These are phyloP conservation scores for Kentomonas sorsogonicus DNA, from an alignment of 208 protist genomes.

Conservation along the genomic window DNA sequence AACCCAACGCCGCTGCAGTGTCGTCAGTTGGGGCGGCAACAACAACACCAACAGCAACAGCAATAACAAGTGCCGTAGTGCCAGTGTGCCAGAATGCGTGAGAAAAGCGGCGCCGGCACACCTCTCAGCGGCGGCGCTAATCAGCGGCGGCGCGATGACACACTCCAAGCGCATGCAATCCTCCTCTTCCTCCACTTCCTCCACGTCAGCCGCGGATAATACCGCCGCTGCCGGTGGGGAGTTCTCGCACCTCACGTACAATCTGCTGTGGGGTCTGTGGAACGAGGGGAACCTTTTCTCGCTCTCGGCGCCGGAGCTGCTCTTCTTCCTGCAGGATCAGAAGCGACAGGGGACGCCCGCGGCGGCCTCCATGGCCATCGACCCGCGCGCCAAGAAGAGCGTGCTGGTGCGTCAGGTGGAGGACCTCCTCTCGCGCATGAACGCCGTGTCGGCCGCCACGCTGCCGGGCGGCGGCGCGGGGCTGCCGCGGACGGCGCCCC, in stretches of 20 bases:
- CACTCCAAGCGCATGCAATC: too few species aligned
- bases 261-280: constrained; percentile 86
- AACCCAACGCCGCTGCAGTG: too few species aligned
- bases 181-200: neutral
- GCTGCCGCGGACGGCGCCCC: neutral
- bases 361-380: constrained; percentile 2
- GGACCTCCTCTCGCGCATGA: constrained; percentile 75
- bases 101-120: too few species aligned
- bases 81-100: too few species aligned
- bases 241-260: constrained; percentile 68
- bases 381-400: constrained; percentile 64
- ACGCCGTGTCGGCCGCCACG: too few species aligned
- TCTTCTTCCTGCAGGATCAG: constrained; percentile 61
- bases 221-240: constrained; percentile 14
- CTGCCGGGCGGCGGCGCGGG: neutral
- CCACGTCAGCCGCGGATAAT: neutral
- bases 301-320: constrained; percentile 72
- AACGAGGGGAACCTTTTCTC: constrained; percentile 92
- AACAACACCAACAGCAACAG: too few species aligned
- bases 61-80: too few species aligned
- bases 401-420: constrained; percentile 82
- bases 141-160: too few species aligned
- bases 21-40: too few species aligned
- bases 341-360: constrained; percentile 22
- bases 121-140: too few species aligned